A percentile compares a stretch with the other conserved stretches of the same genome.
phyloP scores from a whole-genome alignment of 495 filamentous ascomycete genomes.

The Annulohypoxylon bovei region DNA sequence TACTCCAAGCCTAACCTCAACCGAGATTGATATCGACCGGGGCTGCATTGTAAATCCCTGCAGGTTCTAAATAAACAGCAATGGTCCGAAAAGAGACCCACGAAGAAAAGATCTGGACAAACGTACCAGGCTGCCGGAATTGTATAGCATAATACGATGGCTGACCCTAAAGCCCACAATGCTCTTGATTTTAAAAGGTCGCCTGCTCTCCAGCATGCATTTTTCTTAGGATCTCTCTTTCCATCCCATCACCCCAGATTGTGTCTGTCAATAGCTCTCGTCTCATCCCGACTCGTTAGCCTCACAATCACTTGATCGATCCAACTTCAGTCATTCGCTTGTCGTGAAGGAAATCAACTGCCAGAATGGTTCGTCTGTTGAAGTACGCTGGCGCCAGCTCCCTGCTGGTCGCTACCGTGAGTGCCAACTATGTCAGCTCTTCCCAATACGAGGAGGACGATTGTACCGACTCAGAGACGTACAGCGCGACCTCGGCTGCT shows the following conservation, averaged over 20 bases:
- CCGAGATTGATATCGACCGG: conserved; percentile 26
- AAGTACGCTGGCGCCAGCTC: conserved; percentile 47
- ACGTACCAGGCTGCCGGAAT: conserved; percentile 33
- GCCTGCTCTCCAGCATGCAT: conserved; percentile 4
- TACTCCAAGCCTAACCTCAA: conserved; percentile 14
- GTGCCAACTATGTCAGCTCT: conserved; percentile 30
- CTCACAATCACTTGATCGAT: conserved; percentile 32
- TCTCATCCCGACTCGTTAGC: conserved; percentile 15
- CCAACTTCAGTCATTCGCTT: conserved; percentile 49
- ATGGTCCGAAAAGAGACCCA: conserved; percentile 19
- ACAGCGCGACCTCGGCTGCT: conserved; percentile 15
- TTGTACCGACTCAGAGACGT: conserved; percentile 24
- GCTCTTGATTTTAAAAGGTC: conserved; percentile 25
- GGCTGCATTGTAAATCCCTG: conserved; percentile 29
- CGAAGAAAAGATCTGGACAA: conserved; percentile 27
- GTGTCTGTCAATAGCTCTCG: conserved; percentile 29
- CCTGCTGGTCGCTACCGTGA: conserved; percentile 42
- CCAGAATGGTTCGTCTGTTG: conserved; percentile 45
- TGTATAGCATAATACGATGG: conserved; percentile 14
- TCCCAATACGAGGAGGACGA: conserved; percentile 35
- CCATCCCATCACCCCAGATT: conserved; percentile 36
- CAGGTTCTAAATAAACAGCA: conserved; percentile 29
- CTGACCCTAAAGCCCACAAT: conserved; percentile 11
- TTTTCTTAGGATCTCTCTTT: not conserved
- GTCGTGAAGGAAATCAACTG: conserved; percentile 28